Conservation (phyloP, 78 protist genomes). For the Diacronema lutheri region DNA sequence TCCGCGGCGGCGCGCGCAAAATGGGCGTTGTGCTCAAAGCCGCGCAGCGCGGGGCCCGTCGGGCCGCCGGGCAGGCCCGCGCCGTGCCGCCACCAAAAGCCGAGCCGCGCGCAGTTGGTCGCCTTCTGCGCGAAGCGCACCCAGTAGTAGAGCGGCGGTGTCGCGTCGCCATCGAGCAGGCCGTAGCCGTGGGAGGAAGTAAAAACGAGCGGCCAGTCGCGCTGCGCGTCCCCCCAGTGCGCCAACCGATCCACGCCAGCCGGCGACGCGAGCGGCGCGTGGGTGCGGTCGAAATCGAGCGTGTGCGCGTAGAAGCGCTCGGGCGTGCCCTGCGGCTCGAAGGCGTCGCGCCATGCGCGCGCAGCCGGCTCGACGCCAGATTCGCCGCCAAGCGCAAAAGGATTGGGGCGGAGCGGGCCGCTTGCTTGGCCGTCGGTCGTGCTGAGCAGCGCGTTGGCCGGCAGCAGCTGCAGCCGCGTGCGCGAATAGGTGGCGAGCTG, state of each 20-base stretch:
- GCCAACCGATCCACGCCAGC: neutral
- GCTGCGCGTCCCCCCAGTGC: neutral
- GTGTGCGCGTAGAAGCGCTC: neutral
- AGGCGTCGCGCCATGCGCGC: neutral
- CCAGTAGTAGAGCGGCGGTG: slow-evolving; percentile 11
- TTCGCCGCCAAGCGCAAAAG: too few species aligned
- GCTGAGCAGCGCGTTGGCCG: too few species aligned
- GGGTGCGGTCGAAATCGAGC: neutral
- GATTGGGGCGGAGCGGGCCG: too few species aligned
- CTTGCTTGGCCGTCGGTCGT: too few species aligned
- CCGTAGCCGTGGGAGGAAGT: neutral
- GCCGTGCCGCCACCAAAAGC: neutral
- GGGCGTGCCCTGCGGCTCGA: neutral
- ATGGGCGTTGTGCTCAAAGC: neutral
- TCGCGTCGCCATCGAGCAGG: neutral
- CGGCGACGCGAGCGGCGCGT: neutral
- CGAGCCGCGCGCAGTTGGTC: too few species aligned
- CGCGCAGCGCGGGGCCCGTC: neutral
- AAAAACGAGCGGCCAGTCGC: neutral
- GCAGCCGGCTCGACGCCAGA: too few species aligned
- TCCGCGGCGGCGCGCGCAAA: neutral
- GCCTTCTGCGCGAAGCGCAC: neutral
- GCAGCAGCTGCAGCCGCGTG: neutral
- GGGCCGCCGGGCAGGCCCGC: neutral
- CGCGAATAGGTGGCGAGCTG: neutral